Evolutionary conservation across 768 basidiomycete species (phyloP), one percentile per base, ranked within the genome.

Genomic region (Pulveroboletus frians): DNA sequence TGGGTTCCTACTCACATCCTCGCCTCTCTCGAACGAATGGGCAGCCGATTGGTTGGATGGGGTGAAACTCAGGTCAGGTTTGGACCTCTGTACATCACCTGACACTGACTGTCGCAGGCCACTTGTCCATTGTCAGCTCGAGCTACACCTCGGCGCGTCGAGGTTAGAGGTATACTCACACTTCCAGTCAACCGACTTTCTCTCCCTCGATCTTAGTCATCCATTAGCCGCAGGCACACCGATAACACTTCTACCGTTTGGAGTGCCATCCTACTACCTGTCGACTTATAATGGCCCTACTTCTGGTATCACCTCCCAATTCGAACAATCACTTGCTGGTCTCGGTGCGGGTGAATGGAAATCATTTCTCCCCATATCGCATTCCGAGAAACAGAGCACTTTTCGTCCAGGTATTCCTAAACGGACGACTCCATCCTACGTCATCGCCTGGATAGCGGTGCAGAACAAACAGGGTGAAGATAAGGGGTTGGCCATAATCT

Each of bases 381-480:
- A 53, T 26, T 47, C 53, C 36, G 64, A 64, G 46, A 61, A 47
- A 43, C 66, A 47, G 31, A 59, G 44, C 44, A 49, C 50, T 43
- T 57, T 53, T 49, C 59, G 46, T 50, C 39, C 50, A 32, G 56
- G 58, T 44, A 52, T 32, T 27, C 60, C 39, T 47, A 56, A 57
- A 46, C 46, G 47, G 39, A 44, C 50, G 34, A 49, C 35, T 37
- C 64, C 65, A 3, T 56, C 57, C 14, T 88, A 80, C 62, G 65
- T 88, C 39, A 80, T 90, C 45, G 85, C 78, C 4, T 90, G 84
- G 83, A 73, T 89, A 32, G 76, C 75, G 29, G 83, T 90, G 17
- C 79, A 88, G 64, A 87, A 87, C 58, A 82, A 77, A 53, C 86
- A 85, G 54, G 86, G 85, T 29, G 88, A 90, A 62, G 85, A 88